Evolutionary conservation across 257 asterid genomes (phyloP).

Genomic region (Rehmannia glutinosa): DNA sequence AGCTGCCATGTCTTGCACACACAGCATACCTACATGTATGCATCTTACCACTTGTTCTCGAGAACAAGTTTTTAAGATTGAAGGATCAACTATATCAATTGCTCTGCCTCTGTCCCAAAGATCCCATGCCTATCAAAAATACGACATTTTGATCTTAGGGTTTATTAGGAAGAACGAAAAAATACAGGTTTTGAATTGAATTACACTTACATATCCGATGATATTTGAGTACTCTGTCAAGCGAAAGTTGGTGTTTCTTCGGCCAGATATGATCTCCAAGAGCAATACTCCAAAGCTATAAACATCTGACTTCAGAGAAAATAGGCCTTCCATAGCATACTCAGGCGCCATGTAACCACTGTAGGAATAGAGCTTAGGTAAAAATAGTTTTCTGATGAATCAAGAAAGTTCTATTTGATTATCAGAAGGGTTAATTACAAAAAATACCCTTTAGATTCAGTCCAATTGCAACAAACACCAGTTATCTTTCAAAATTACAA

Average conservation of each 20-base stretch:
- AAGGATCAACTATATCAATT: constrained; percentile 51
- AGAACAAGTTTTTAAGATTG: constrained; percentile 28
- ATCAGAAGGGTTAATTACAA: not conserved
- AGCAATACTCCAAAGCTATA: constrained; percentile 82
- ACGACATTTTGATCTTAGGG: not conserved
- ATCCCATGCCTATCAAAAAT: constrained; percentile 59
- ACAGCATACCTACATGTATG: constrained; percentile 68
- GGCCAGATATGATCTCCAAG: constrained; percentile 72
- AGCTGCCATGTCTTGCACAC: constrained; percentile 64
- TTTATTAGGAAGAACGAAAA: not conserved
- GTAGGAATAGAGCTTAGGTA: not conserved
- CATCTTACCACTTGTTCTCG: constrained; percentile 54
- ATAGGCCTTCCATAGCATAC: constrained; percentile 93
- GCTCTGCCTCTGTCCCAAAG: constrained; percentile 60
- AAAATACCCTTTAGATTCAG: no score
- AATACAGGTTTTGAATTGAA: not conserved
- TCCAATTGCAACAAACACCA: no score
- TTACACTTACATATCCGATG: constrained; percentile 61
- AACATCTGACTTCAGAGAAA: constrained; percentile 84
- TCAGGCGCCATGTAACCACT: constrained; percentile 98
- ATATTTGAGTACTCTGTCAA: constrained; percentile 46
- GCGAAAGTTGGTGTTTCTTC: constrained; percentile 51
- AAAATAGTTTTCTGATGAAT: not conserved
- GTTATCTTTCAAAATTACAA: no score
- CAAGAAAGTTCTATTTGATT: not conserved